Evolutionary conservation across 345 rosid species (phyloP).

Genomic region (Eucalyptus cloeziana): DNA sequence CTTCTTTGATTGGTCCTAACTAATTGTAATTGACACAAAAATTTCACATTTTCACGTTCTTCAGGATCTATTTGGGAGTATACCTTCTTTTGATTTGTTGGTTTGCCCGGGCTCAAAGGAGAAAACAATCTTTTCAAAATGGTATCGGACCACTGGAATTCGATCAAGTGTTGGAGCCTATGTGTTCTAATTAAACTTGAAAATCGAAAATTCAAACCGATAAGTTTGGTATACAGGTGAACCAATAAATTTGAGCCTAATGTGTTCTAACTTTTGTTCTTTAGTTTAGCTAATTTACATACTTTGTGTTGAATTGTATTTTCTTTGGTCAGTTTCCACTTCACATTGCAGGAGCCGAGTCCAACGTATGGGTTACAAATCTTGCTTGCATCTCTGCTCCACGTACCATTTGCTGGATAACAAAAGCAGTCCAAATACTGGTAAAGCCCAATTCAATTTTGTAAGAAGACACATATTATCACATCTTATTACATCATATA

Average conservation of each 20-base stretch:
- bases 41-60: neutral
- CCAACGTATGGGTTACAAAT: neutral
- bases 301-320: neutral
- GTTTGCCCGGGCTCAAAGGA: neutral
- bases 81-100: neutral
- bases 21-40: neutral
- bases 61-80: neutral
- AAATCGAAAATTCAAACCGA: neutral
- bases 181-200: neutral
- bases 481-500: neutral
- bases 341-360: neutral
- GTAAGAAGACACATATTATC: neutral
- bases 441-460: neutral
- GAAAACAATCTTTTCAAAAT: neutral
- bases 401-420: neutral
- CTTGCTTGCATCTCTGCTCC: neutral
- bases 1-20: neutral
- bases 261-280: neutral
- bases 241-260: too few relatives aligned
- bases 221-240: neutral
- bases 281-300: neutral
- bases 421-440: neutral
- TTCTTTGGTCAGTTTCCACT: neutral
- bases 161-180: neutral
- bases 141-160: neutral